A percentile compares a stretch with the other conserved stretches of the same genome.
Conservation (phyloP, 106 monocot species). For the Allium fistulosum region DNA sequence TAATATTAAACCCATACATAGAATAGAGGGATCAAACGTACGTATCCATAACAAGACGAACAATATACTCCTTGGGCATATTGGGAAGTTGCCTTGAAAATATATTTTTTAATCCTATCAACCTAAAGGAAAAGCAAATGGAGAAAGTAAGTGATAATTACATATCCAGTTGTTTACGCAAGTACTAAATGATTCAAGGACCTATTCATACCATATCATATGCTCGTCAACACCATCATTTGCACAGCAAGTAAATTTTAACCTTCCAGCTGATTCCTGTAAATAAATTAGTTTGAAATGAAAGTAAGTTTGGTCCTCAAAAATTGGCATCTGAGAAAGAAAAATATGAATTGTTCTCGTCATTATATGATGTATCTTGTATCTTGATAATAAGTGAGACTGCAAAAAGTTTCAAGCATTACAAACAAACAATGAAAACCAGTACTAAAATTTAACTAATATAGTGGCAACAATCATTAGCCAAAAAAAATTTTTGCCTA, state of each 20-base stretch:
- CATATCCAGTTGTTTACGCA: not conserved
- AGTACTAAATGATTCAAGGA: slow-evolving; percentile 3
- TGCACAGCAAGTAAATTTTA: slow-evolving; percentile 82
- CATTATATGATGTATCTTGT: too few relatives aligned
- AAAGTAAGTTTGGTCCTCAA: too few relatives aligned
- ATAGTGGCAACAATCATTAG: too few relatives aligned
- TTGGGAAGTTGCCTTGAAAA: slow-evolving; percentile 97
- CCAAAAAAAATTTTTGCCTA: too few relatives aligned
- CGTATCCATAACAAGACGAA: slow-evolving; percentile 99
- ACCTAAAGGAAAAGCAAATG: slow-evolving; percentile 33
- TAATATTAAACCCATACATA: too few relatives aligned
- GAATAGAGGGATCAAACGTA: slow-evolving; percentile 4
- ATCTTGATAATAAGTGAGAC: too few relatives aligned
- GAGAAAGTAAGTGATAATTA: not conserved
- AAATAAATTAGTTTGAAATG: slow-evolving; percentile 1
- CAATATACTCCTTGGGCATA: slow-evolving; percentile 99
- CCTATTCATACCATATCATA: slow-evolving; percentile 81
- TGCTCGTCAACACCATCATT: slow-evolving; percentile 98
- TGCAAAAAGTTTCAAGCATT: too few relatives aligned
- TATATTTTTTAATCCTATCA: slow-evolving; percentile 97
- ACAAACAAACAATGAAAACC: too few relatives aligned
- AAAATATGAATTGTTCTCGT: too few relatives aligned
- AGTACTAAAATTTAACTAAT: too few relatives aligned
- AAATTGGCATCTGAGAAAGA: too few relatives aligned
- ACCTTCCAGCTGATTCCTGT: slow-evolving; percentile 84